Evolutionary conservation across 2,329 filamentous ascomycete species (phyloP).

Genomic region (Thelonectria olida): DNA sequence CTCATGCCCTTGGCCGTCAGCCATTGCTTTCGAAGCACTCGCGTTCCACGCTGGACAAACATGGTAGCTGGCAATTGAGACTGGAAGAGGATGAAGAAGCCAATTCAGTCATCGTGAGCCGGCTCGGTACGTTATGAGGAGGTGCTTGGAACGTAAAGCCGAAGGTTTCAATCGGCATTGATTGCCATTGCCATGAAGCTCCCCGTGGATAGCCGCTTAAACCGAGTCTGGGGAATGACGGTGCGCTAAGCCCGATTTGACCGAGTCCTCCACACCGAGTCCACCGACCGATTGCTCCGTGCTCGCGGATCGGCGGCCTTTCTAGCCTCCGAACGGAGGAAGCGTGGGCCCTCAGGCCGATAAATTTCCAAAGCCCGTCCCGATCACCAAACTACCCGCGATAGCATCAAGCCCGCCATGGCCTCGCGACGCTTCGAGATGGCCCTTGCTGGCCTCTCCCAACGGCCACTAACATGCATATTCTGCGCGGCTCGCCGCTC

Average conservation of each 20-base stretch:
- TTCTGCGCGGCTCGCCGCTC: slow-evolving; percentile 61
- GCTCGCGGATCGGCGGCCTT: slow-evolving; percentile 23
- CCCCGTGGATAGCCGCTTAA: slow-evolving; percentile 50
- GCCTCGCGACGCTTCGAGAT: slow-evolving; percentile 45
- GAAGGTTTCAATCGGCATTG: slow-evolving; percentile 49
- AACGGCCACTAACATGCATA: slow-evolving; percentile 53
- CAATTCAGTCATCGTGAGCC: slow-evolving; percentile 21
- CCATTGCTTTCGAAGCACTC: slow-evolving; percentile 61
- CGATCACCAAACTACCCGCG: slow-evolving; percentile 16
- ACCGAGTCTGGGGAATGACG: slow-evolving; percentile 41
- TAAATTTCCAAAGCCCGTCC: slow-evolving; percentile 32
- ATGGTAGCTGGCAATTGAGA: slow-evolving; percentile 48
- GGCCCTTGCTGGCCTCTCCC: slow-evolving; percentile 41
- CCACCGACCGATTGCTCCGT: slow-evolving; percentile 29
- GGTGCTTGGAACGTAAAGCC: slow-evolving; percentile 29
- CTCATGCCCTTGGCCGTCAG: slow-evolving; percentile 53
- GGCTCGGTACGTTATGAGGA: slow-evolving; percentile 34
- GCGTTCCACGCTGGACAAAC: slow-evolving; percentile 64
- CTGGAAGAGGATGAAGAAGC: slow-evolving; percentile 28
- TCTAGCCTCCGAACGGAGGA: slow-evolving; percentile 21
- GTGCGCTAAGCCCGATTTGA: slow-evolving; percentile 35
- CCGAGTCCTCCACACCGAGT: slow-evolving; percentile 26
- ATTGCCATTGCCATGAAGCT: slow-evolving; percentile 38
- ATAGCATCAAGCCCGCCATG: slow-evolving; percentile 35
- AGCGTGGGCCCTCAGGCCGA: slow-evolving; percentile 13